These are phyloP conservation scores for Albophoma yamanashiensis DNA, from an alignment of 2,329 filamentous ascomycete species.

Conservation along the genomic window DNA sequence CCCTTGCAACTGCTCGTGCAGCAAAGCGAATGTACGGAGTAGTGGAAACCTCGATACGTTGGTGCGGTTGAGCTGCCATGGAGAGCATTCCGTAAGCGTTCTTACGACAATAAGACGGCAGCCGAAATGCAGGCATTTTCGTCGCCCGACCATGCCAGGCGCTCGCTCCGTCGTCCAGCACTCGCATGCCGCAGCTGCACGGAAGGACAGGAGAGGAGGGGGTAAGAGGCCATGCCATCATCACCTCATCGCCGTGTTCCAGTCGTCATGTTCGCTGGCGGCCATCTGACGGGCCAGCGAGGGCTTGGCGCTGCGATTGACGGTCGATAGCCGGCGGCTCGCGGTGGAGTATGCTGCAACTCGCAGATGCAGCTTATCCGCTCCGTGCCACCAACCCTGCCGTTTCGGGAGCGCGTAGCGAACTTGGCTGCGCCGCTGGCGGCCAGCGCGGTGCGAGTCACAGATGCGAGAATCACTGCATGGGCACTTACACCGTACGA, in stretches of 20 bases:
- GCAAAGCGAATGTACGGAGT: too few relatives aligned
- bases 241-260: background rate
- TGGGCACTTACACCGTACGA: too few relatives aligned
- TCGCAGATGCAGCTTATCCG: background rate
- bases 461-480: background rate
- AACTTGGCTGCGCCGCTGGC: background rate
- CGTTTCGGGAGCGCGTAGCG: background rate
- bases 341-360: background rate
- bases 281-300: background rate
- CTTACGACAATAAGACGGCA: background rate
- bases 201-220: background rate
- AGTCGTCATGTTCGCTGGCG: background rate
- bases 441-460: background rate
- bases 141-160: background rate
- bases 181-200: background rate
- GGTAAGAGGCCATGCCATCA: background rate
- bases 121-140: background rate
- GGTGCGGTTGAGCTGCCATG: background rate
- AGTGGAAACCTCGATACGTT: background rate
- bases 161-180: background rate
- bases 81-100: background rate
- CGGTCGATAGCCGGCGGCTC: background rate
- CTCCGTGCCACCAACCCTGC: background rate
- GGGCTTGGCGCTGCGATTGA: background rate
- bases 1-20: too few relatives aligned